Conservation (phyloP, 305 asterid genomes). For the Rubia balearica region DNA sequence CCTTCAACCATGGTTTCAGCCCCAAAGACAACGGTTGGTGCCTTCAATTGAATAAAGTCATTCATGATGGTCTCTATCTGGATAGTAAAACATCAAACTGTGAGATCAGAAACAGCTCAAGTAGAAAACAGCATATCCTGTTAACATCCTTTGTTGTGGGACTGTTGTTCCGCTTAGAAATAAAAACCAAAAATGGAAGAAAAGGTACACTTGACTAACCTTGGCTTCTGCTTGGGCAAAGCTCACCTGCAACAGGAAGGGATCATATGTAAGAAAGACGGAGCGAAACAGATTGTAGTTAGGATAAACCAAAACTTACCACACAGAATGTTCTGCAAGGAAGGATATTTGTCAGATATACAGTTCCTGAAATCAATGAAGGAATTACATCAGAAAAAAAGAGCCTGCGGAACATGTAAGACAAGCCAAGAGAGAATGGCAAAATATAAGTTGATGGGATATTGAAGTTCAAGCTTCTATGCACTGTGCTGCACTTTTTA, state of each 20-base stretch:
- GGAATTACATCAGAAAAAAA: conserved; percentile 16
- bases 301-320: conserved; percentile 35
- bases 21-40: conserved; percentile 62
- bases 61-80: conserved; percentile 87
- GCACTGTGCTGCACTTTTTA: background rate
- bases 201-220: conserved; percentile 35
- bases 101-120: background rate
- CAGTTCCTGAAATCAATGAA: conserved; percentile 50
- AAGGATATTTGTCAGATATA: conserved; percentile 67
- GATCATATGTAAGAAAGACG: background rate
- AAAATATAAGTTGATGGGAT: background rate
- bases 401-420: conserved; percentile 9
- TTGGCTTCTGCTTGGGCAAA: conserved; percentile 89
- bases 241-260: conserved; percentile 54
- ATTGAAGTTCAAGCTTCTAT: background rate
- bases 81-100: conserved; percentile 14
- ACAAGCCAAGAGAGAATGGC: conserved; percentile 11
- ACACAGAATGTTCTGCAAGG: conserved; percentile 94
- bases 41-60: conserved; percentile 75
- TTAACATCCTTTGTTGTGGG: background rate
- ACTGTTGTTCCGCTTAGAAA: background rate
- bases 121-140: background rate
- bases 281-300: conserved; percentile 14
- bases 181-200: conserved; percentile 5
- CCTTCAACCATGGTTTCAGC: conserved; percentile 93